Conservation (phyloP, 257 asterid genomes). For the Plantago elongata region DNA sequence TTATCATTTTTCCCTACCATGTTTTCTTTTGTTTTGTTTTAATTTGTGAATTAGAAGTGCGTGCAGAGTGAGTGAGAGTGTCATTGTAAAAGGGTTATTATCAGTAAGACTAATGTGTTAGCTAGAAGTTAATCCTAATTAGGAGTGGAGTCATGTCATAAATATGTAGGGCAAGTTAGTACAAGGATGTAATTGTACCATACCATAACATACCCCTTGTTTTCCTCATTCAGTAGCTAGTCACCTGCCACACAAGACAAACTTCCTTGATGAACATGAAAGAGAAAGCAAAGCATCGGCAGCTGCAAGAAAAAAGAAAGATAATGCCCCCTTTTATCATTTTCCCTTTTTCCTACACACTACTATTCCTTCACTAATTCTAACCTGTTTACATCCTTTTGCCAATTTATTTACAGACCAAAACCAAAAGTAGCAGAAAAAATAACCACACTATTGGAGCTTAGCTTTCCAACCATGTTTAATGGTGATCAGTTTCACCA, state of each 20-base stretch:
- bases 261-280: constrained; percentile 27
- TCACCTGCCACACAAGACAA: constrained; percentile 50
- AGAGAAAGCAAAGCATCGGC: constrained; percentile 8
- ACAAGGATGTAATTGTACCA: neutral
- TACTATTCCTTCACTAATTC: too few relatives aligned
- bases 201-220: neutral
- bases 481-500: constrained; percentile 59
- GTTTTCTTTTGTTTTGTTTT: too few relatives aligned
- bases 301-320: neutral
- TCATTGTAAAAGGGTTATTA: too few relatives aligned
- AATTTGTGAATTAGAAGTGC: too few relatives aligned
- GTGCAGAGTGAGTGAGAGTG: too few relatives aligned
- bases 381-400: neutral
- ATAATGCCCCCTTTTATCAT: neutral
- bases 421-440: neutral
- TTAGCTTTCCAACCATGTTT: constrained; percentile 36
- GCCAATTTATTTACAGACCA: neutral
- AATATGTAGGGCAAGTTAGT: neutral
- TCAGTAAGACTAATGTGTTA: too few relatives aligned
- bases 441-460: neutral
- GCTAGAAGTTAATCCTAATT: too few relatives aligned
- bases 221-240: constrained; percentile 19
- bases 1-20: too few relatives aligned
- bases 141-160: neutral
- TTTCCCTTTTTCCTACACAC: neutral